Conservation (phyloP, 2,329 filamentous ascomycete genomes). For the Aspergillus tubingensis region DNA sequence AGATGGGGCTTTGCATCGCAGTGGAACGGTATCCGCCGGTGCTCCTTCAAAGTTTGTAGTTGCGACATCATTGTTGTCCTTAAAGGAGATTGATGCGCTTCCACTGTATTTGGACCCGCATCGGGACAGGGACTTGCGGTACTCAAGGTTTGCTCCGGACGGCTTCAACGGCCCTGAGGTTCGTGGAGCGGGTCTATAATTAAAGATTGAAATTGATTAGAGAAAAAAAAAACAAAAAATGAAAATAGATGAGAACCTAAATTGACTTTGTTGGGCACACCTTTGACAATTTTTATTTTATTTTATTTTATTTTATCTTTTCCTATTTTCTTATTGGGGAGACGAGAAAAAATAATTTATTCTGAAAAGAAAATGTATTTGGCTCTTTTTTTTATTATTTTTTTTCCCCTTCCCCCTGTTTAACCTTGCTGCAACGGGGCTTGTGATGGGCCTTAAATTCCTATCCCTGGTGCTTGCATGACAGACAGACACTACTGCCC, state of each 20-base stretch:
- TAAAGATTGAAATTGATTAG: background rate
- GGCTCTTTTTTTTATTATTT: background rate
- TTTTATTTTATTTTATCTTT: background rate
- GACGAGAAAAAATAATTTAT: background rate
- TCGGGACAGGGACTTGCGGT: constrained; percentile 4
- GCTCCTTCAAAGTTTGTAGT: constrained; percentile 25
- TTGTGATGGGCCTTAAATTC: constrained; percentile 25
- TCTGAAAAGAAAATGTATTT: constrained; percentile 9
- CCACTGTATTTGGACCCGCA: constrained; percentile 14
- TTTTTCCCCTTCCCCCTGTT: constrained; percentile 15
- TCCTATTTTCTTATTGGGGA: background rate
- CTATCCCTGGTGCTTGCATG: constrained; percentile 20
- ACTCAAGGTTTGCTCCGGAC: background rate
- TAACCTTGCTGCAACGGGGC: constrained; percentile 23
- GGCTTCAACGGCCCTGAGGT: constrained; percentile 4
- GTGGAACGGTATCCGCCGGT: constrained; percentile 24
- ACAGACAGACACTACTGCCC: constrained; percentile 20
- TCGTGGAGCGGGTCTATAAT: background rate
- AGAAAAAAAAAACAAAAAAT: background rate
- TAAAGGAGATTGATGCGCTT: constrained; percentile 11
- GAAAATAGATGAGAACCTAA: background rate
- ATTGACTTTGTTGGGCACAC: constrained; percentile 1
- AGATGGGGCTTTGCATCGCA: constrained; percentile 20
- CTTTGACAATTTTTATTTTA: background rate
- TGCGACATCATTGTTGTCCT: constrained; percentile 12